These are phyloP conservation scores for Penicillium sp. DNA, from an alignment of 2,329 filamentous ascomycete species.

Conservation along the genomic window DNA sequence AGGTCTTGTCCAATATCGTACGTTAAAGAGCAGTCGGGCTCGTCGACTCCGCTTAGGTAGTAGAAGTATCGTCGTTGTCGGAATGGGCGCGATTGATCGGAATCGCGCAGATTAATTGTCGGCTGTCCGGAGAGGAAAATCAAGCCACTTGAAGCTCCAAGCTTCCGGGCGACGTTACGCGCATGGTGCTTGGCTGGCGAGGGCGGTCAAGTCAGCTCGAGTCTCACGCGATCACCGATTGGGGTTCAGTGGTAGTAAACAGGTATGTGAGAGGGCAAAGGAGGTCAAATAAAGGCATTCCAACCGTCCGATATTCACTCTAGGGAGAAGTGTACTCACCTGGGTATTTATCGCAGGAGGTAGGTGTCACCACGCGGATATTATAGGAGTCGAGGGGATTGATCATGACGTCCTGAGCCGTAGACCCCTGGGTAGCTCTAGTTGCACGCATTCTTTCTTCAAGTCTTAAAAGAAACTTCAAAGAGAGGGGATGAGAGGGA, in stretches of 20 bases:
- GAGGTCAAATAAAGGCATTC: not conserved
- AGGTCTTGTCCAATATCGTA: constrained; percentile 61
- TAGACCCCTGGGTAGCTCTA: constrained; percentile 4
- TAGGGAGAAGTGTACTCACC: constrained; percentile 27
- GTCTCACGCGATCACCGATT: constrained; percentile 8
- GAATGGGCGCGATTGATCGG: constrained; percentile 58
- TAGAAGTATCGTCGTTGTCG: constrained; percentile 63
- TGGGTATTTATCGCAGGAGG: constrained; percentile 43
- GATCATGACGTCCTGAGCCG: constrained; percentile 21
- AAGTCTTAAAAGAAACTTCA: not conserved
- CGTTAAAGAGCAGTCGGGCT: constrained; percentile 56
- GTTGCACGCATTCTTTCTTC: constrained; percentile 16
- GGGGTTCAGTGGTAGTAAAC: not conserved
- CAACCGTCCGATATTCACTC: constrained; percentile 5
- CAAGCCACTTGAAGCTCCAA: constrained; percentile 48
- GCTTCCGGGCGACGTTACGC: constrained; percentile 45
- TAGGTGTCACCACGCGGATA: constrained; percentile 32
- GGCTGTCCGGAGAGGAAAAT: constrained; percentile 58
- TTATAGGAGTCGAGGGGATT: constrained; percentile 30
- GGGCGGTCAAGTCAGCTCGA: constrained; percentile 12
- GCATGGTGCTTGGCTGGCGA: constrained; percentile 52
- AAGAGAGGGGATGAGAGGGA: constrained; percentile 8
- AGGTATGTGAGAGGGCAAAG: constrained; percentile 4
- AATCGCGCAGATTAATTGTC: constrained; percentile 55
- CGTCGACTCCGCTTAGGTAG: constrained; percentile 57